Evolutionary conservation across 306 rosid genomes (phyloP).

Genomic region (Inga oerstediana): DNA sequence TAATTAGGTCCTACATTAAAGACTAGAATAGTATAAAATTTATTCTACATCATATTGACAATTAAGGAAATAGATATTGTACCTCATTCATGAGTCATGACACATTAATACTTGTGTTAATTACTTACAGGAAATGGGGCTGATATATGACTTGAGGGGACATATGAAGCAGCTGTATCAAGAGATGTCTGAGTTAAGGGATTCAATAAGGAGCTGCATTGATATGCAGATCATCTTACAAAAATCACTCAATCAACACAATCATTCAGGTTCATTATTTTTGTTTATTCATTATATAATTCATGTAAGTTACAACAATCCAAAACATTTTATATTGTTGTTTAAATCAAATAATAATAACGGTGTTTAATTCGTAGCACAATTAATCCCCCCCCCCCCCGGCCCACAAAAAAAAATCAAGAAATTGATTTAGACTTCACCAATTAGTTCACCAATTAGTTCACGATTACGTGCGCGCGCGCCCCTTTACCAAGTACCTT

Average conservation of each 20-base stretch:
- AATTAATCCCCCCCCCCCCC: too few species aligned
- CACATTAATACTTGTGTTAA: neutral
- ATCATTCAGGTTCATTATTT: slow-evolving; percentile 46
- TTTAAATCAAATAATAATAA: too few species aligned
- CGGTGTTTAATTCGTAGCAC: too few species aligned
- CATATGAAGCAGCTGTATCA: slow-evolving; percentile 74
- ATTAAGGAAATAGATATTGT: too few species aligned
- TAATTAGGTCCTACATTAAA: too few species aligned
- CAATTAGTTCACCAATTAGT: neutral
- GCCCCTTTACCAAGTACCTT: too few species aligned
- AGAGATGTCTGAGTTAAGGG: slow-evolving; percentile 85
- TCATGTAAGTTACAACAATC: too few species aligned
- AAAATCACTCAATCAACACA: slow-evolving; percentile 55
- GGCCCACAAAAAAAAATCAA: too few species aligned
- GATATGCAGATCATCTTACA: slow-evolving; percentile 71
- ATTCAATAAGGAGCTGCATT: slow-evolving; percentile 68
- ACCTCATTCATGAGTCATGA: too few species aligned
- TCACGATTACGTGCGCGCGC: too few species aligned
- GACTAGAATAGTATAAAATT: too few species aligned
- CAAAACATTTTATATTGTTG: neutral
- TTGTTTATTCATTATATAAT: neutral
- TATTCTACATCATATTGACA: too few species aligned
- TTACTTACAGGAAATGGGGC: slow-evolving; percentile 70
- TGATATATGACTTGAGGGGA: slow-evolving; percentile 68
- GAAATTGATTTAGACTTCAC: neutral